Evolutionary conservation across 805 yeast genomes (phyloP), one percentile per base, ranked within the genome.

Genomic region (Metschnikowia corniflorae): DNA sequence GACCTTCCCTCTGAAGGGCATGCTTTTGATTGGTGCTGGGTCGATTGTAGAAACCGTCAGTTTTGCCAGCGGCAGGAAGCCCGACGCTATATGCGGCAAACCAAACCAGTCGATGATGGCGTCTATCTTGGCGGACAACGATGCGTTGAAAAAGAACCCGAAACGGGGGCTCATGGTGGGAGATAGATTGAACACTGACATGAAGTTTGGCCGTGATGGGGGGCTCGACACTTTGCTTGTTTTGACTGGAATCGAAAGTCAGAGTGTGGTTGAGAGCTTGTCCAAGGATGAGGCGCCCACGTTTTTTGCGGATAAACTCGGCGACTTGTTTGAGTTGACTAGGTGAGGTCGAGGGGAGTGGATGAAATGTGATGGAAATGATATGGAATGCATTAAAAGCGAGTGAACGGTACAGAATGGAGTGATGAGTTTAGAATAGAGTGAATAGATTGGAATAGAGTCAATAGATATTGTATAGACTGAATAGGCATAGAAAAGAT

Each of bases 1-100:
- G 1, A 93, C 98, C 0, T 93, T 80, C 68, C 98, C 98, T 2
- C 77, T 84, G 40, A 81, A 85, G 60, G 96, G 95, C 1, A 70
- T 77, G 50, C 74, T 86, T 32, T 72, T 93, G 33, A 95, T 96
- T 14, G 98, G 98, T 20, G 97, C 98, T 1, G 98, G 98, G 1
- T 81, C 96, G 2, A 76, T 87, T 46, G 80, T 91, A 29, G 85
- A 86, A 48, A 73, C 88, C 0, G 79, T 86, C 13, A 77, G 86
- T 2, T 78, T 64, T 47, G 81, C 91, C 9, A 64, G 86, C 16
- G 89, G 86, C n/a, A 75, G 96, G 47, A 65, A 75, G 44, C 97
- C 98, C 1, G 80, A 80, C 37, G 83, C 91, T 2, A 52, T 66
- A 20, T 84, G 97, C 52, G 98, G 98, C 37, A 93, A 93, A 57